Percentiles rank a stretch among this genome's conserved stretches.
Evolutionary conservation across 2,329 filamentous ascomycete species (phyloP).

Genomic region (Zymoseptoria tritici): DNA sequence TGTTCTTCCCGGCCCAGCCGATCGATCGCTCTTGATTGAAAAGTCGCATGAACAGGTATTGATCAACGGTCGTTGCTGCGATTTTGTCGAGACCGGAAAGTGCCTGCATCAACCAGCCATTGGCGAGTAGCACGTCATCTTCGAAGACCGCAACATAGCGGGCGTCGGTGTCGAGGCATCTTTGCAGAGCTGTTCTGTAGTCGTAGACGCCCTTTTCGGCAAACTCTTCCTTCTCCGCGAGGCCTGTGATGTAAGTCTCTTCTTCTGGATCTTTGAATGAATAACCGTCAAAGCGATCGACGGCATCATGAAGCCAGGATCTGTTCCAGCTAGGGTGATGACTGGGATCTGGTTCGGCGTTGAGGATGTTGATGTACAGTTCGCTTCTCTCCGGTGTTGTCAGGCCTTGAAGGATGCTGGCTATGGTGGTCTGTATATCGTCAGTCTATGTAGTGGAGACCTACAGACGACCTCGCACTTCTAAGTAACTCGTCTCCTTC

Average conservation of each 20-base stretch:
- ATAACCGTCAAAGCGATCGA: not conserved
- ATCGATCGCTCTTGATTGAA: not conserved
- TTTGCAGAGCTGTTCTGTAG: not conserved
- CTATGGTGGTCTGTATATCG: not conserved
- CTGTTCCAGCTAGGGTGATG: not conserved
- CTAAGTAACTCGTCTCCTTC: not conserved
- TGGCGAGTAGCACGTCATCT: not conserved
- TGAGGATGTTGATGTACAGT: not conserved
- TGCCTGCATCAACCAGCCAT: not conserved
- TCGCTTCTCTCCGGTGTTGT: not conserved
- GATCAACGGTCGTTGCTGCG: not conserved
- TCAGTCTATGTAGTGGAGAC: not conserved
- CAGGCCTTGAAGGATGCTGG: not conserved
- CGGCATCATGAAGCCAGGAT: not conserved
- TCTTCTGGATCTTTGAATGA: not conserved
- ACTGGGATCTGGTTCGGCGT: not conserved
- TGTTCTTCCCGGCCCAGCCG: not conserved
- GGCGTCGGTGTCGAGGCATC: not conserved
- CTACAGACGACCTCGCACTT: not conserved
- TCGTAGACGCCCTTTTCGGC: not conserved
- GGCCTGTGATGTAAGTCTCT: not conserved
- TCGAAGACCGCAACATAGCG: not conserved
- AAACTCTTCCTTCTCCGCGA: not conserved
- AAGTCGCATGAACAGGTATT: not conserved
- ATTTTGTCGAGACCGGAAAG: not conserved